These are phyloP conservation scores for Thelonectria discophora DNA, from an alignment of 2,329 filamentous ascomycete genomes.

Conservation along the genomic window DNA sequence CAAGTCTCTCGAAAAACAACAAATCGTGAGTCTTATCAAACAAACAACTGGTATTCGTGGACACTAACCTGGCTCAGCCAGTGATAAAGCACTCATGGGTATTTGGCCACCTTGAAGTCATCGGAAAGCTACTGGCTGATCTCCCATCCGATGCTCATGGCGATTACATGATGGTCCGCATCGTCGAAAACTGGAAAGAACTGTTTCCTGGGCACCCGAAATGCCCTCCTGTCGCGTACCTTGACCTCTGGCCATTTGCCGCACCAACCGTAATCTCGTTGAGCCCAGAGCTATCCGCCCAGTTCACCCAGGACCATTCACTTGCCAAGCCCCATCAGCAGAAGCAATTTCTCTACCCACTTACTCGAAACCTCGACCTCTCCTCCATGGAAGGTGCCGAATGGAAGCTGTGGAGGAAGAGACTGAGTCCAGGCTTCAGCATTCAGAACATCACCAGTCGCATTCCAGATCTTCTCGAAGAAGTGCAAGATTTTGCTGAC, in stretches of 20 bases:
- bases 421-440: conserved; percentile 51
- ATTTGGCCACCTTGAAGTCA: conserved; percentile 28
- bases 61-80: conserved; percentile 13
- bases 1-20: not conserved
- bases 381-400: conserved; percentile 43
- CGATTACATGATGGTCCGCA: conserved; percentile 27
- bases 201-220: conserved; percentile 31
- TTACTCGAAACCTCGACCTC: conserved; percentile 47
- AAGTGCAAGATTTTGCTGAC: conserved; percentile 48
- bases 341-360: conserved; percentile 39
- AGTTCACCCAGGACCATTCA: conserved; percentile 35
- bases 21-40: not conserved
- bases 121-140: conserved; percentile 20
- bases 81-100: conserved; percentile 36
- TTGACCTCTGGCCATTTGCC: conserved; percentile 44
- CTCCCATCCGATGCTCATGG: conserved; percentile 31
- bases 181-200: conserved; percentile 31
- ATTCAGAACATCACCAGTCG: conserved; percentile 47
- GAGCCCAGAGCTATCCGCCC: conserved; percentile 31
- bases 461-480: conserved; percentile 50
- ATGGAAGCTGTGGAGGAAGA: conserved; percentile 43
- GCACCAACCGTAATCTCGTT: conserved; percentile 30
- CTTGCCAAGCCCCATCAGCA: conserved; percentile 42
- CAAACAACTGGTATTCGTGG: not conserved
- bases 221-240: conserved; percentile 40